Evolutionary conservation across 768 basidiomycete species (phyloP).

Genomic region (Pisolithus albus): DNA sequence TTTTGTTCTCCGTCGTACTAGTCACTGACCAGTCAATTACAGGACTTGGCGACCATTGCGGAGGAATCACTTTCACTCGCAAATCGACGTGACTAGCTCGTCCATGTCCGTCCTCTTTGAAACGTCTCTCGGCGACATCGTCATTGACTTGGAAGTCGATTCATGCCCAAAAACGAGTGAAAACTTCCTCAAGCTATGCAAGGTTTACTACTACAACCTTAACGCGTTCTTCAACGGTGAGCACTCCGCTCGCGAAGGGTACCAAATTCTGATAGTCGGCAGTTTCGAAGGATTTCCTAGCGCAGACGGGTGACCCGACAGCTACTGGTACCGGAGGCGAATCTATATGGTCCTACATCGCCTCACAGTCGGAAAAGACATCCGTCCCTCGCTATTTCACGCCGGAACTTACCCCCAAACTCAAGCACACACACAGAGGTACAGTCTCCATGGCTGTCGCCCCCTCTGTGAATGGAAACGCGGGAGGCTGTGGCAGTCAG

Average conservation of each 20-base stretch:
- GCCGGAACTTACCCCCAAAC: constrained; percentile 71
- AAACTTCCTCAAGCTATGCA: constrained; percentile 97
- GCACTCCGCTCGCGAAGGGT: constrained; percentile 20
- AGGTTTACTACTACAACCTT: constrained; percentile 93
- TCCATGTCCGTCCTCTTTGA: constrained; percentile 95
- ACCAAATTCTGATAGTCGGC: constrained; percentile 1
- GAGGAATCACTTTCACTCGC: no score
- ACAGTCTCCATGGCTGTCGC: constrained; percentile 98
- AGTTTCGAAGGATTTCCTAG: constrained; percentile 98
- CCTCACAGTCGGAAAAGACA: constrained; percentile 34
- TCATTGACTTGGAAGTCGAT: constrained; percentile 92
- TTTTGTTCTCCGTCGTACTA: not conserved
- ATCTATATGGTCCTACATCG: constrained; percentile 75
- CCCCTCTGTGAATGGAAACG: constrained; percentile 59
- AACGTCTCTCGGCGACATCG: constrained; percentile 94
- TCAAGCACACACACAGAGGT: constrained; percentile 81
- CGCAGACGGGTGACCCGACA: constrained; percentile 93
- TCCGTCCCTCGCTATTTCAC: constrained; percentile 69
- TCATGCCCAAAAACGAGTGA: constrained; percentile 85
- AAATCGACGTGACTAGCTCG: not conserved
- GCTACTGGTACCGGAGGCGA: constrained; percentile 93
- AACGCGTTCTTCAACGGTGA: constrained; percentile 97
- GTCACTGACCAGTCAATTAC: no score
- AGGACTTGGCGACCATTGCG: no score
- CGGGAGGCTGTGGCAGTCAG: constrained; percentile 87